Evolutionary conservation across 208 protist species (phyloP).

Genomic region (Tritrichomonas foetus): DNA sequence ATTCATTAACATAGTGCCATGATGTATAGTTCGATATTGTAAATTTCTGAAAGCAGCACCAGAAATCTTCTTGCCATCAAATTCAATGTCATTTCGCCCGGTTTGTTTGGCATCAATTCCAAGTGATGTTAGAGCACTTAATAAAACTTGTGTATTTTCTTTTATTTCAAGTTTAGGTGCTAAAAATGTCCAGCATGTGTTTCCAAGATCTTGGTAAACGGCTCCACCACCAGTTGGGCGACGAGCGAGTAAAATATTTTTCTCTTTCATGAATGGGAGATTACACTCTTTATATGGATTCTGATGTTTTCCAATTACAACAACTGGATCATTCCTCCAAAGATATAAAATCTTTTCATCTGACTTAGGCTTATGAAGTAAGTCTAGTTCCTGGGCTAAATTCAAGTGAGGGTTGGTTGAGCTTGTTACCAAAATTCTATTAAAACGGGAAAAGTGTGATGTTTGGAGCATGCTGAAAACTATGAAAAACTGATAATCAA

Average conservation of each 20-base stretch:
- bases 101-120: neutral
- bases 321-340: neutral
- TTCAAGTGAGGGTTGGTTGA: neutral
- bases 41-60: neutral
- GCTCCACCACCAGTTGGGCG: constrained; percentile 1
- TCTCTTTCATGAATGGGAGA: neutral
- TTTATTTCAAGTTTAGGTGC: neutral
- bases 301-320: constrained; percentile 31
- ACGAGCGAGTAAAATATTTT: neutral
- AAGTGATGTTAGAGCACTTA: neutral
- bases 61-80: neutral
- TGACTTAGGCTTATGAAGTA: neutral
- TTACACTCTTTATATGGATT: constrained; percentile 40
- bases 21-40: neutral
- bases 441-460: neutral
- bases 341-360: constrained; percentile 31
- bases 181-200: constrained; percentile 34
- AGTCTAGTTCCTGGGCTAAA: neutral
- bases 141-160: neutral
- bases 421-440: neutral
- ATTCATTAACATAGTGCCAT: constrained; percentile 16
- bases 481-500: neutral
- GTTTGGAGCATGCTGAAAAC: neutral
- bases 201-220: constrained; percentile 35
- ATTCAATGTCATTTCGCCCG: neutral